Evolutionary conservation across 805 yeast genomes (phyloP).

Genomic region (Tetrapisispora taiwanensis): DNA sequence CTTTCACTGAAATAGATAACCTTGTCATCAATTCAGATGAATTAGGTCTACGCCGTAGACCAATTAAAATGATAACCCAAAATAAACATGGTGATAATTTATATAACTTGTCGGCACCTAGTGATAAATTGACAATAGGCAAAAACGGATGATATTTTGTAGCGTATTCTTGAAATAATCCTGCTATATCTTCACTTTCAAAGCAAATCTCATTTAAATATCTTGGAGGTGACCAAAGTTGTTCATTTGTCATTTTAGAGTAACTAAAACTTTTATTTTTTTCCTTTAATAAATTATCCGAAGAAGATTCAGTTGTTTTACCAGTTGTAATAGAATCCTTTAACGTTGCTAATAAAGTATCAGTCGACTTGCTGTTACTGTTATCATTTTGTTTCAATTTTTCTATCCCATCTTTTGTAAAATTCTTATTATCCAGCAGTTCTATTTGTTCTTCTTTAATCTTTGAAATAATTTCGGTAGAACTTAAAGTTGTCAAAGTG

Average conservation of each 20-base stretch:
- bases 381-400: neutral
- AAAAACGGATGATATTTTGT: constrained; percentile 72
- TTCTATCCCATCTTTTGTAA: constrained; percentile 21
- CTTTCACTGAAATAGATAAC: constrained; percentile 60
- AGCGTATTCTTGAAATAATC: constrained; percentile 59
- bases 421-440: constrained; percentile 21
- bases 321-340: neutral
- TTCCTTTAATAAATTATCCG: neutral
- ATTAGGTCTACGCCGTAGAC: constrained; percentile 51
- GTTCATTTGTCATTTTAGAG: constrained; percentile 23
- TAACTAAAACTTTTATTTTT: neutral
- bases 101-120: constrained; percentile 76
- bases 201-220: constrained; percentile 59
- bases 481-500: constrained; percentile 32
- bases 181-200: constrained; percentile 45
- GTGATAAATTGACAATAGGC: constrained; percentile 74
- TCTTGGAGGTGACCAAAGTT: constrained; percentile 52
- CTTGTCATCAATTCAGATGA: constrained; percentile 41
- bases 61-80: constrained; percentile 87
- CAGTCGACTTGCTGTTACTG: neutral
- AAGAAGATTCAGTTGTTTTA: neutral
- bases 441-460: constrained; percentile 20
- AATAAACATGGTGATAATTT: constrained; percentile 77
- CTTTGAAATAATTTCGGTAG: constrained; percentile 23
- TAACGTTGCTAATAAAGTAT: neutral